phyloP scores from a whole-genome alignment of 2,329 filamentous ascomycete genomes.

The Claviceps maximensis region DNA sequence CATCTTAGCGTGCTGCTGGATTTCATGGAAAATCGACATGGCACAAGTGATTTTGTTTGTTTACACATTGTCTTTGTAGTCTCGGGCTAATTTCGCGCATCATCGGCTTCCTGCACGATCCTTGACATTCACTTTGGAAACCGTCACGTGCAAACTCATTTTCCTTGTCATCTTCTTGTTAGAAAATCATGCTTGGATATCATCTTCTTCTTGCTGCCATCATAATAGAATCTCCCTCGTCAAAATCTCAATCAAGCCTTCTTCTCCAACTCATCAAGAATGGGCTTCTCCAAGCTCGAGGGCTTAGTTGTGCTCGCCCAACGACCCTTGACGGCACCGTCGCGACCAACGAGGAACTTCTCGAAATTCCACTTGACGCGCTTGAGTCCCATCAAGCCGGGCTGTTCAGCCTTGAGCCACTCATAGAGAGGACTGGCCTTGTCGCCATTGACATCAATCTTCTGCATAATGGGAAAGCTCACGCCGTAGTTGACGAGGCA shows the following conservation, averaged over 20 bases:
- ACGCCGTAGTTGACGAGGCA: conserved; percentile 91
- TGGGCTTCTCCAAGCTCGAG: conserved; percentile 60
- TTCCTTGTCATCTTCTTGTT: too few relatives aligned
- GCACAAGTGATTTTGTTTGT: background rate
- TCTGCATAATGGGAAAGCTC: conserved; percentile 78
- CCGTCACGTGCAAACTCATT: background rate
- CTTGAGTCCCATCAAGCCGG: conserved; percentile 79
- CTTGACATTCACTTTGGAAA: background rate
- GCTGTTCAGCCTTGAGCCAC: conserved; percentile 60
- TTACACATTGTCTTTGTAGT: background rate
- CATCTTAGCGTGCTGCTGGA: background rate
- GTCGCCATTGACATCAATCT: conserved; percentile 88
- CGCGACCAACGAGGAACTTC: conserved; percentile 82
- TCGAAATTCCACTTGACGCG: conserved; percentile 99
- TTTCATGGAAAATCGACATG: background rate
- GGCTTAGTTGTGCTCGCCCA: conserved; percentile 88
- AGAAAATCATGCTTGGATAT: background rate
- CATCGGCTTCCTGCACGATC: background rate
- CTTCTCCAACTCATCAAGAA: conserved; percentile 60
- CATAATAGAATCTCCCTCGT: background rate
- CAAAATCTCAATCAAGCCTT: conserved; percentile 11
- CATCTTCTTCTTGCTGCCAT: background rate
- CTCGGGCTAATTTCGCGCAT: background rate
- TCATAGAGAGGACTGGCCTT: conserved; percentile 50
- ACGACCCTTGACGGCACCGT: conserved; percentile 72